phyloP scores from a whole-genome alignment of 179 eudicot species.

The Spinacia oleracea region DNA sequence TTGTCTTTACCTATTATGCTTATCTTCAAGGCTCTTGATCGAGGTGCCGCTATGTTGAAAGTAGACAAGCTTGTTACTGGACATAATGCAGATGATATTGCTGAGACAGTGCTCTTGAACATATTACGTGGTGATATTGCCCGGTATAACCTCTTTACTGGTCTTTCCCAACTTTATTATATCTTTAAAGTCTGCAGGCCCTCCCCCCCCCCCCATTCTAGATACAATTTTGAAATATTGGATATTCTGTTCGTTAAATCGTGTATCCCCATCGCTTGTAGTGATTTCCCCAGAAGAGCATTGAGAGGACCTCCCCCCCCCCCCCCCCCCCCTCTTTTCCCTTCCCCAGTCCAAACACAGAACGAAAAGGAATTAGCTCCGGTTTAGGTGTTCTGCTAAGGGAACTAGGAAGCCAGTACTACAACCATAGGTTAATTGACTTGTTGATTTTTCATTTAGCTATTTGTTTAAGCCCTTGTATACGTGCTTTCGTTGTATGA shows the following conservation, averaged over 20 bases:
- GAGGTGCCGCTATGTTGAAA: constrained; percentile 94
- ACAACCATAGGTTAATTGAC: not conserved
- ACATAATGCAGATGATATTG: constrained; percentile 97
- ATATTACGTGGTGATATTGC: constrained; percentile 98
- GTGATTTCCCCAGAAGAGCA: no score
- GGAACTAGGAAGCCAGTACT: not conserved
- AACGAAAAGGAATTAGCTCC: not conserved
- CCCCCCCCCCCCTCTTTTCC: not conserved
- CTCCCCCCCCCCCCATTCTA: not conserved
- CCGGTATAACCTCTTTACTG: constrained; percentile 46
- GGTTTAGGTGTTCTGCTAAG: not conserved
- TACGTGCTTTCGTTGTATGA: not conserved
- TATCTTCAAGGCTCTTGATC: constrained; percentile 81
- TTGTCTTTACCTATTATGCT: constrained; percentile 1
- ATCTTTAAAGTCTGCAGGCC: not conserved
- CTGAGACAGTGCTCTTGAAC: constrained; percentile 91
- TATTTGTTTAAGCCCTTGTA: not conserved
- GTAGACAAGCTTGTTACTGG: constrained; percentile 96
- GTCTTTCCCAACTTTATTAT: not conserved
- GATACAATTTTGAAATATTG: no score
- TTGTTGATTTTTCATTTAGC: not conserved
- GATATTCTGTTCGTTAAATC: no score
- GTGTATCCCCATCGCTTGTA: no score
- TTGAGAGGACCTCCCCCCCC: no score
- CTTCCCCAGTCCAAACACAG: not conserved